Evolutionary conservation across 208 protist species (phyloP).

Genomic region (Crithidia mellificae): DNA sequence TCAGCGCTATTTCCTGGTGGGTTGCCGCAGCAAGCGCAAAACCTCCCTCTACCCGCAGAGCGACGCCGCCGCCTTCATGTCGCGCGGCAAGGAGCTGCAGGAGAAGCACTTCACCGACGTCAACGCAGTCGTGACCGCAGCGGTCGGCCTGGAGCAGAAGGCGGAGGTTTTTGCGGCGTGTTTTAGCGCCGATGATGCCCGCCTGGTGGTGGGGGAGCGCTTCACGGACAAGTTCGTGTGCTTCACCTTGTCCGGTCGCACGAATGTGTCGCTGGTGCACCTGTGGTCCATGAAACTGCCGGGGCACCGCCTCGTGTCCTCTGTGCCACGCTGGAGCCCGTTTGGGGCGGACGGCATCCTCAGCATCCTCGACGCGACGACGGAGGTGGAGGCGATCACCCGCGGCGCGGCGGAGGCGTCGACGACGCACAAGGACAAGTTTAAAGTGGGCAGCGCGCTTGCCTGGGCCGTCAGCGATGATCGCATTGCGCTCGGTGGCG

Average conservation of each 20-base stretch:
- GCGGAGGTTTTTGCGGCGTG: constrained; percentile 57
- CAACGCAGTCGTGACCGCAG: constrained; percentile 34
- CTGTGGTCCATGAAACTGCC: constrained; percentile 64
- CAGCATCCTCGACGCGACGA: constrained; percentile 49
- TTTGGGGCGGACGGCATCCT: constrained; percentile 50
- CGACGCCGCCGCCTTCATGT: constrained; percentile 42
- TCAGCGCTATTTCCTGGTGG: constrained; percentile 60
- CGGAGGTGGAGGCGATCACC: constrained; percentile 63
- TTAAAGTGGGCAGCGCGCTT: constrained; percentile 73
- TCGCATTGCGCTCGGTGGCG: constrained; percentile 61
- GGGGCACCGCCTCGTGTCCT: constrained; percentile 59
- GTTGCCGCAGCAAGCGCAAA: constrained; percentile 65
- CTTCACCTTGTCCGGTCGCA: constrained; percentile 45
- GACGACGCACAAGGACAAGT: constrained; percentile 55
- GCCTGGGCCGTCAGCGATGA: constrained; percentile 56
- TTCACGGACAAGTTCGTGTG: constrained; percentile 66
- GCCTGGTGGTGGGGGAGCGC: constrained; percentile 60
- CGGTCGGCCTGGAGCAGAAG: constrained; percentile 45
- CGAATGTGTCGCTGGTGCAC: constrained; percentile 34
- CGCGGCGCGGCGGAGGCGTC: constrained; percentile 26
- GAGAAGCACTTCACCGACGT: constrained; percentile 53
- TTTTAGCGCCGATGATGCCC: constrained; percentile 56
- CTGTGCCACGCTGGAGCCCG: constrained; percentile 54
- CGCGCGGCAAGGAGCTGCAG: constrained; percentile 62
- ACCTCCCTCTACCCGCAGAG: constrained; percentile 58